A percentile compares a stretch with the other conserved stretches of the same genome.
Conservation (phyloP, 208 protist genomes). For the Wallacemonas sp. region DNA sequence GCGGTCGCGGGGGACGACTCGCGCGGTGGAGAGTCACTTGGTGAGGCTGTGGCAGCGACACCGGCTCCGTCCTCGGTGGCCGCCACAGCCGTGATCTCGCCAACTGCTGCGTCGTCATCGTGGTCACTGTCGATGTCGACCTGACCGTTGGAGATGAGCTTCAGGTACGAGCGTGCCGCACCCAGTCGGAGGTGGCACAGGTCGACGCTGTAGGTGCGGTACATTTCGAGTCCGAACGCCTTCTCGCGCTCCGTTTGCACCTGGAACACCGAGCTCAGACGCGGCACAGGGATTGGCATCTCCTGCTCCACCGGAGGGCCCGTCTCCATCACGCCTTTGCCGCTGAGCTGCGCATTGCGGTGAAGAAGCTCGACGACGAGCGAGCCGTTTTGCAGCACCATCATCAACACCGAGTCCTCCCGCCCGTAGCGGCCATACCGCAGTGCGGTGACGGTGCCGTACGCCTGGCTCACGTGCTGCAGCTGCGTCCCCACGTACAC, state of each 20-base stretch:
- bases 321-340: constrained; percentile 26
- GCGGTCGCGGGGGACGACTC: not conserved
- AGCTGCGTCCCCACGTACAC: constrained; percentile 91
- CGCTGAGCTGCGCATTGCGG: constrained; percentile 68
- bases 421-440: constrained; percentile 92
- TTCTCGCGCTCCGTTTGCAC: constrained; percentile 93
- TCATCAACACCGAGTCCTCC: constrained; percentile 87
- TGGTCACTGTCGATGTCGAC: not conserved
- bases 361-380: constrained; percentile 93
- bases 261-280: constrained; percentile 93
- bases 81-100: too few relatives aligned
- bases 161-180: constrained; percentile 89
- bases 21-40: not conserved
- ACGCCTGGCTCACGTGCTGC: constrained; percentile 74
- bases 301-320: constrained; percentile 92
- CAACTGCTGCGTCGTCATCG: not conserved
- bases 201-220: constrained; percentile 93
- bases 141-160: constrained; percentile 53
- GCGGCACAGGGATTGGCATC: constrained; percentile 89
- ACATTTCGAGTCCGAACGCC: constrained; percentile 84
- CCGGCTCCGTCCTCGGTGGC: not conserved
- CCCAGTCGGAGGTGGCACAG: constrained; percentile 85
- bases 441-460: constrained; percentile 85
- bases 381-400: constrained; percentile 87
- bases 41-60: not conserved